Evolutionary conservation across 139 green algal genomes (phyloP).

Genomic region (Chlamydomonas schloesseri): DNA sequence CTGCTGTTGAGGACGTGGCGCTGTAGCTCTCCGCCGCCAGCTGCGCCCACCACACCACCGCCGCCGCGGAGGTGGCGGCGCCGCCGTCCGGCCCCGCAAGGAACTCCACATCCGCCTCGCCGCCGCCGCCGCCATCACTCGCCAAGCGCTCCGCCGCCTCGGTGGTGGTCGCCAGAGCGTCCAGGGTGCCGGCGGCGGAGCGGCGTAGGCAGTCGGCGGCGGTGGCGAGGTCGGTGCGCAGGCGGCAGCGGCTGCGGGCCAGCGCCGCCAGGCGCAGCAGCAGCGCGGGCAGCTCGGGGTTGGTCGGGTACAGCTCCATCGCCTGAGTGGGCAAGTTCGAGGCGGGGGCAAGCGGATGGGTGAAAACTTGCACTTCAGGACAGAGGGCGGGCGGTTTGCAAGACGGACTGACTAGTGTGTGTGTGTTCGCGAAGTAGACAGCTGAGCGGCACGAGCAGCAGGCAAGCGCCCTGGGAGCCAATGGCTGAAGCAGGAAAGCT

Average conservation of each 20-base stretch:
- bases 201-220: constrained; percentile 7
- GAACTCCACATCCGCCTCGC: background rate
- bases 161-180: background rate
- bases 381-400: too few relatives aligned
- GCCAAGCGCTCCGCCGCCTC: background rate
- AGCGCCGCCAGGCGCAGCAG: constrained; percentile 24
- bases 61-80: background rate
- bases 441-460: too few relatives aligned
- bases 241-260: constrained; percentile 17
- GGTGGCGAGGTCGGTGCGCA: constrained; percentile 63
- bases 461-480: too few relatives aligned
- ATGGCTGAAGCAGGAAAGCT: too few relatives aligned
- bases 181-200: background rate
- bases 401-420: too few relatives aligned
- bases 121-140: background rate
- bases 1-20: too few relatives aligned
- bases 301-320: constrained; percentile 64
- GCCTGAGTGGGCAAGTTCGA: background rate
- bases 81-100: background rate
- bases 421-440: too few relatives aligned
- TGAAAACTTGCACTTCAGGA: too few relatives aligned
- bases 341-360: background rate
- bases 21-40: constrained; percentile 2
- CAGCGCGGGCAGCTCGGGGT: constrained; percentile 52
- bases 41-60: constrained; percentile 25